Percentiles rank a stretch among this genome's conserved stretches.
Evolutionary conservation across 768 basidiomycete species (phyloP).

Genomic region (Sarcodon aspratus): DNA sequence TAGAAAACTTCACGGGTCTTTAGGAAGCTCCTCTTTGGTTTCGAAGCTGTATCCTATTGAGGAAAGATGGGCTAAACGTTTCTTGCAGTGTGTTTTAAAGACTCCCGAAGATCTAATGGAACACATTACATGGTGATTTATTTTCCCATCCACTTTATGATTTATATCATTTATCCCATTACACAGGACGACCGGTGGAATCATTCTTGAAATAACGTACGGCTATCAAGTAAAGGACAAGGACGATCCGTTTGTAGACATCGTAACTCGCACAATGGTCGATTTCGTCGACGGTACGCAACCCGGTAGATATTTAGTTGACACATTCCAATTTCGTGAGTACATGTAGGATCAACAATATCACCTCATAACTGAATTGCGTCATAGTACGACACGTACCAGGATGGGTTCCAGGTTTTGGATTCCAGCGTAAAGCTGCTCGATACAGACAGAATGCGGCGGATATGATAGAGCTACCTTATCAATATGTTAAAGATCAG

Average conservation of each 20-base stretch:
- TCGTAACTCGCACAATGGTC: slow-evolving; percentile 14
- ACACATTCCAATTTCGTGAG: slow-evolving; percentile 13
- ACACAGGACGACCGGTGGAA: slow-evolving; percentile 13
- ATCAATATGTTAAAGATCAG: background rate
- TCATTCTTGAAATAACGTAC: slow-evolving; percentile 16
- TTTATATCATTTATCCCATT: background rate
- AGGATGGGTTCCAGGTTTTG: slow-evolving; percentile 9
- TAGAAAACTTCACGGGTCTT: background rate
- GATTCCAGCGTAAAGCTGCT: slow-evolving; percentile 4
- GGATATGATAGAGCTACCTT: slow-evolving; percentile 5
- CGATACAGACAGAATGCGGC: background rate
- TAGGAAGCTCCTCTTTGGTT: slow-evolving; percentile 1
- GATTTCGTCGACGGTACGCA: slow-evolving; percentile 10
- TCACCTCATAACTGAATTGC: background rate
- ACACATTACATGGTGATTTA: slow-evolving; percentile 22
- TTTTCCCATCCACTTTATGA: background rate
- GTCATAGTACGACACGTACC: slow-evolving; percentile 8
- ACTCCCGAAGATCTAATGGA: slow-evolving; percentile 3
- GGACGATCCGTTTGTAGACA: slow-evolving; percentile 13
- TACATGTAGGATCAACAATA: background rate
- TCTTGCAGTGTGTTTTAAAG: slow-evolving; percentile 25
- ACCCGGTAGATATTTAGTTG: slow-evolving; percentile 24
- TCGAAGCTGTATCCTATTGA: slow-evolving; percentile 15
- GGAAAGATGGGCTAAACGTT: slow-evolving; percentile 16
- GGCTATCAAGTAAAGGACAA: slow-evolving; percentile 15